Base-by-base conservation (phyloP, 148 eudicot genomes). In the Silene uniflora region DNA sequence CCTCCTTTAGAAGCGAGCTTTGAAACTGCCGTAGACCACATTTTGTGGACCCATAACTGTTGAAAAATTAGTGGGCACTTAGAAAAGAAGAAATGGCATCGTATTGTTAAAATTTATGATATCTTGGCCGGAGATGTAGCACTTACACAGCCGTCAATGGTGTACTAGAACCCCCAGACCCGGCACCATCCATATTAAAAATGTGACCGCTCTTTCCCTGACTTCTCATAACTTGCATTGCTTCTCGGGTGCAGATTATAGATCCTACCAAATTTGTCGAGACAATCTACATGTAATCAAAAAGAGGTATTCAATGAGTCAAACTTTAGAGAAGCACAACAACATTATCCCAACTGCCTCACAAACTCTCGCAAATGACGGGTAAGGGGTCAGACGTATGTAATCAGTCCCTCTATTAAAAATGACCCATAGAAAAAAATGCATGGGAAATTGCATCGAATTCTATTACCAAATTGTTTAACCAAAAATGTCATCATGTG, bases 141-240 rank as follows among this genome's bases (percentile, higher is more conserved):
- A 81, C 97, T 87, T 89, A 95, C 99, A 95, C 99, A 52, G 99
- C 97, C 47, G 99, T 95, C 77, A 95, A 80, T 44, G 99, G 99
- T 64, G 99, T 95, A 81, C 99, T 95, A 70, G 99, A 95, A 75
- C 99, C 99, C 73, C 99, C 99, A 14, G 99, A 95, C 47, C 99
- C 99, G 24, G 93, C 94, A 79, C 99, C 99, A 85, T 95, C 99
- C 99, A 95, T 95, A 87, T 95, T 95, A 62, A 95, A 95, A 73
- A 95, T 85, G 81, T 95, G 97, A 71, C 99, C 99, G 0, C 89
- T 92, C 32, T 86, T 89, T 25, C 68, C 75, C 78, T 92, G 99
- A 82, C 58, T 77, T 62, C 55, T 19, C 88, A 95, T 87, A 17
- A 81, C 86, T 62, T 75, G 85, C 92, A 92, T 90, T 61, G 99